Base-by-base conservation (phyloP, 1,139 yeast genomes). In the Pichia sp. region DNA sequence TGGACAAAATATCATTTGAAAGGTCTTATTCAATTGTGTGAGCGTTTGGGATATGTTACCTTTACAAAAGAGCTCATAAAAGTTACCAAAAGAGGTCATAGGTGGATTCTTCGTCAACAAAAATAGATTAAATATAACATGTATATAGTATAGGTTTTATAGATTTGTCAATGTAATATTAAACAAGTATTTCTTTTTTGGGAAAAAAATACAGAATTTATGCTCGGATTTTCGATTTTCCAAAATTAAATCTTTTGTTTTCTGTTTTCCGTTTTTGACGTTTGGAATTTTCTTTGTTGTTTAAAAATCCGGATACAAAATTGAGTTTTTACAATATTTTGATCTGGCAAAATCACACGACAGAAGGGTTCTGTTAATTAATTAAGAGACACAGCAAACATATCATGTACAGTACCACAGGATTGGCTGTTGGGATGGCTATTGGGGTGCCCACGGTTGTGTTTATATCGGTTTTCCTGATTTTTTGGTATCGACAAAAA, bases 1-100 rank as follows among this genome's bases (percentile, higher is more conserved):
- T 90, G 97, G 97, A 76, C 77, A 1, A 82, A 83, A 74, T 71
- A 72, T 47, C 77, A 79, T 60, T 69, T 84, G 46, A 76, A 74
- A 49, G 66, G 70, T 9, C 67, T 85, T 19, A 72, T 79, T 59
- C 60, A 62, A 2, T 75, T 76, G 2, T 78, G 87, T 18, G 71
- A 72, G 4, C 71, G 72, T 7, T 61, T 79, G 36, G 91, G 87
- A 0, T 59, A 51, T 47, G 43, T 41, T 3, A 56, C 55, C 2
- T 50, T 63, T 13, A 52, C 53, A 9, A 49, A 50, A 9, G 68
- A 62, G 48, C 55, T 66, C n/a, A 27, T 49, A 22, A 56, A 58
- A 18, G 67, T 65, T 28, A 46, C 60, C 2, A 50, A 48, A 14
- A 52, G 53, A 42, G 60, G 60, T 8, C 46, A 44, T n/a, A 53